Evolutionary conservation across 768 basidiomycete genomes (phyloP).

Genomic region (Sutorius australiensis): DNA sequence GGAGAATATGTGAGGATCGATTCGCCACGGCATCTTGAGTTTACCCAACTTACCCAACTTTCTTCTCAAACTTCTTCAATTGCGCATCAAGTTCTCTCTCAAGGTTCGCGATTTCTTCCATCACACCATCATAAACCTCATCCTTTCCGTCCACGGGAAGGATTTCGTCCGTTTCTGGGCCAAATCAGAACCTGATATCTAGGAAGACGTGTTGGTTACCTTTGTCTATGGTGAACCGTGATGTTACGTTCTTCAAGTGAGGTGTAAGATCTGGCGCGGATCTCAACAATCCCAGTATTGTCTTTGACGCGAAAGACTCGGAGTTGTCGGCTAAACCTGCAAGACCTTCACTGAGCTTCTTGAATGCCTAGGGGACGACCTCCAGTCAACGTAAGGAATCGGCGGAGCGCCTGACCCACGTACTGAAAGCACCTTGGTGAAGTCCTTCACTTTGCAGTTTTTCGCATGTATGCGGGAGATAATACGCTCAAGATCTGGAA

Average conservation of each 20-base stretch:
- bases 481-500: slow-evolving; percentile 91
- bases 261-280: slow-evolving; percentile 76
- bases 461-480: slow-evolving; percentile 95
- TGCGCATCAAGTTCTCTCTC: slow-evolving; percentile 71
- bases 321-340: slow-evolving; percentile 57
- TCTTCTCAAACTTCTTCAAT: slow-evolving; percentile 61
- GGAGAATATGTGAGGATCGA: slow-evolving; percentile 20
- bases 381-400: slow-evolving; percentile 1
- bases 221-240: slow-evolving; percentile 60
- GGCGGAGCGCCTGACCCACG: slow-evolving; percentile 12
- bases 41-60: slow-evolving; percentile 74
- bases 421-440: slow-evolving; percentile 78
- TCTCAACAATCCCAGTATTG: slow-evolving; percentile 70
- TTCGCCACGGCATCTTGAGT: slow-evolving; percentile 4
- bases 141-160: slow-evolving; percentile 85
- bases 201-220: slow-evolving; percentile 36
- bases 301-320: slow-evolving; percentile 72
- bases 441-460: slow-evolving; percentile 83
- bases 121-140: slow-evolving; percentile 75
- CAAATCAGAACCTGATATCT: slow-evolving; percentile 20
- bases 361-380: slow-evolving; percentile 62
- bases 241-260: slow-evolving; percentile 68
- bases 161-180: slow-evolving; percentile 62
- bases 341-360: slow-evolving; percentile 65
- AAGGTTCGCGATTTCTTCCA: slow-evolving; percentile 62